These are phyloP conservation scores for Candida sp. DNA, from an alignment of 1,139 yeast species.

Conservation along the genomic window DNA sequence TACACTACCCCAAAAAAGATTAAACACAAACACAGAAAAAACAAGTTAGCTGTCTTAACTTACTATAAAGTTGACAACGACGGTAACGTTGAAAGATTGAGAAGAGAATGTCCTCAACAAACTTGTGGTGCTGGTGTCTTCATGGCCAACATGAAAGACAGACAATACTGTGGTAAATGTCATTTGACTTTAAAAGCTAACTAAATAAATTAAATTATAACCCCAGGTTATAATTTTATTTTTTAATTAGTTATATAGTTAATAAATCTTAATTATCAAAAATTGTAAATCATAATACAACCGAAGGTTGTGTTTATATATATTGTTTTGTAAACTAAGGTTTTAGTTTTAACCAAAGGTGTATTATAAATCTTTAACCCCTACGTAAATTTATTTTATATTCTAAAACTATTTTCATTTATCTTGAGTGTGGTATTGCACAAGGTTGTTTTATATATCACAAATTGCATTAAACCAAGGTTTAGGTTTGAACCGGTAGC, in stretches of 20 bases:
- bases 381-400: no score
- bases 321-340: no score
- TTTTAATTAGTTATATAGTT: not conserved
- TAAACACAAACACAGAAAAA: constrained; percentile 99
- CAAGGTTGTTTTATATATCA: no score
- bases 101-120: constrained; percentile 95
- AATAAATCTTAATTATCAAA: not conserved
- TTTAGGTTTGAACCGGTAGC: no score
- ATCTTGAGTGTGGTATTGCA: no score
- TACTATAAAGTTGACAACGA: constrained; percentile 99
- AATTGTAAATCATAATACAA: no score
- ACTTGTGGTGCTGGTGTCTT: constrained; percentile 99
- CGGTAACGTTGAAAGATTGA: constrained; percentile 97
- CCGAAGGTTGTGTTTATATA: not conserved
- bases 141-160: constrained; percentile 99
- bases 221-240: no score
- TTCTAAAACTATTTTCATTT: no score
- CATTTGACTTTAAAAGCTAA: constrained; percentile 84
- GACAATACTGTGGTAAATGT: constrained; percentile 99
- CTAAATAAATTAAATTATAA: constrained; percentile 17
- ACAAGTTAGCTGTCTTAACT: constrained; percentile 98
- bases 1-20: constrained; percentile 99
- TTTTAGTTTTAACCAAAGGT: no score
- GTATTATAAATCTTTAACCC: no score
- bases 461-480: no score